Percentiles rank a stretch among this genome's conserved stretches.
phyloP scores from a whole-genome alignment of 2,329 filamentous ascomycete genomes.

The Amphichorda felina region DNA sequence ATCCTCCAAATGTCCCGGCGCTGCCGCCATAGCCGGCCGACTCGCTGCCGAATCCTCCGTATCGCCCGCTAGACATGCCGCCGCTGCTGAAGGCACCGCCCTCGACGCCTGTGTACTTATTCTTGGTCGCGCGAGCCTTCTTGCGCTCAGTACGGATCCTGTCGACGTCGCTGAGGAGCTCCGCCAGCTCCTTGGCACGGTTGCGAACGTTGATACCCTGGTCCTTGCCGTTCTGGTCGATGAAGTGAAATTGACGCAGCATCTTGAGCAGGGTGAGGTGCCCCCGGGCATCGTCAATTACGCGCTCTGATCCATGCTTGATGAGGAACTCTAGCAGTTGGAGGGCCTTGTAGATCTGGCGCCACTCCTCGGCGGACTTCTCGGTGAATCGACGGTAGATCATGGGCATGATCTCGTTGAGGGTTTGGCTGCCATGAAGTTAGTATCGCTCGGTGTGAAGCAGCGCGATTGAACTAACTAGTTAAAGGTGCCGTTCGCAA shows the following conservation, averaged over 20 bases:
- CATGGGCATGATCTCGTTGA: constrained; percentile 99
- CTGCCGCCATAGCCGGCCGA: constrained; percentile 54
- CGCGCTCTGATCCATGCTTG: constrained; percentile 95
- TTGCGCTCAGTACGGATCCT: constrained; percentile 72
- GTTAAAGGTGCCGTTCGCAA: constrained; percentile 94
- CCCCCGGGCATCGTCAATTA: constrained; percentile 92
- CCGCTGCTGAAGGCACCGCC: constrained; percentile 54
- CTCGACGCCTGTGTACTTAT: constrained; percentile 92
- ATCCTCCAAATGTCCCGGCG: constrained; percentile 39
- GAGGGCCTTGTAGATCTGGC: constrained; percentile 97
- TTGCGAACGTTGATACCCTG: constrained; percentile 97
- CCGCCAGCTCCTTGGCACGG: constrained; percentile 86
- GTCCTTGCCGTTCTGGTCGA: constrained; percentile 93
- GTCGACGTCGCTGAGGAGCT: constrained; percentile 87
- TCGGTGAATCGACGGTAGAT: constrained; percentile 99
- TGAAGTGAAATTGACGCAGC: constrained; percentile 96
- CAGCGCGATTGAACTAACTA: constrained; percentile 53
- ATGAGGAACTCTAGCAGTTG: constrained; percentile 94
- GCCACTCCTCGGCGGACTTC: constrained; percentile 96
- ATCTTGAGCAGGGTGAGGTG: constrained; percentile 95
- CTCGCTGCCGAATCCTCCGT: constrained; percentile 87
- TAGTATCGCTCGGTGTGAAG: neutral
- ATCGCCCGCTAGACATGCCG: constrained; percentile 48
- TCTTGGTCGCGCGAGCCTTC: constrained; percentile 80
- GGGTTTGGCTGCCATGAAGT: constrained; percentile 56